Evolutionary conservation across 108 stramenopile species (phyloP), one percentile per base, ranked within the genome.

Genomic region (Heterococcus sp.): DNA sequence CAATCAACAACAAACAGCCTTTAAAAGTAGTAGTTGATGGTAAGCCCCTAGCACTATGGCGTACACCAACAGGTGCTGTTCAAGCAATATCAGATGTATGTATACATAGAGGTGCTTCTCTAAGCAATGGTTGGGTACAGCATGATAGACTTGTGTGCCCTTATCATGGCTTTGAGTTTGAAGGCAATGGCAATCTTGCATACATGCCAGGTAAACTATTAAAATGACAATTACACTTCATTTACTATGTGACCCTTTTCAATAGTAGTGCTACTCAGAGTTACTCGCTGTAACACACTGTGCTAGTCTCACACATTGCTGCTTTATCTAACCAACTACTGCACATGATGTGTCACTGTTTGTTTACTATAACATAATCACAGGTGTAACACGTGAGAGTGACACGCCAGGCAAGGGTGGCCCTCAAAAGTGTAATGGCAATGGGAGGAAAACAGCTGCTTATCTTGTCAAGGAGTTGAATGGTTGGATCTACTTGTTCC

Each of bases 131-230:
- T 3, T 83, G 83, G 83, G n/a, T 75, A 30, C 35, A 34, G 34
- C 36, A 35, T n/a, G 75, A 75, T 39, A 67, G 74, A 40, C 14
- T 83, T 32, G 70, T 75, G 11, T 83, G 83, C 31, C 83, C 83
- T 35, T 78, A 83, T 75, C 83, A 83, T 38, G 83, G 74, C 63
- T 83, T 75, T 38, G 74, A 83, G 46, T 83, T 83, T 35, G 75
- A 83, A 36, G 69, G 75, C 32, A 36, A 75, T 34, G 83, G 83
- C 39, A 40, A 38, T 34, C 63, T 83, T 32, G 35, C 31, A 1
- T 69, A 75, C 32, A 83, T 75, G 72, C 83, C 83, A 26, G 83
- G 83, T n/a, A n/a, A n/a, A n/a, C n/a, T n/a, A n/a, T n/a, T n/a
- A n/a, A n/a, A n/a, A n/a, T n/a, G n/a, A n/a, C n/a, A n/a, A n/a